A percentile compares a stretch with the other conserved stretches of the same genome.
Conservation (phyloP, 1,139 yeast genomes). For the Pichia inconspicua region DNA sequence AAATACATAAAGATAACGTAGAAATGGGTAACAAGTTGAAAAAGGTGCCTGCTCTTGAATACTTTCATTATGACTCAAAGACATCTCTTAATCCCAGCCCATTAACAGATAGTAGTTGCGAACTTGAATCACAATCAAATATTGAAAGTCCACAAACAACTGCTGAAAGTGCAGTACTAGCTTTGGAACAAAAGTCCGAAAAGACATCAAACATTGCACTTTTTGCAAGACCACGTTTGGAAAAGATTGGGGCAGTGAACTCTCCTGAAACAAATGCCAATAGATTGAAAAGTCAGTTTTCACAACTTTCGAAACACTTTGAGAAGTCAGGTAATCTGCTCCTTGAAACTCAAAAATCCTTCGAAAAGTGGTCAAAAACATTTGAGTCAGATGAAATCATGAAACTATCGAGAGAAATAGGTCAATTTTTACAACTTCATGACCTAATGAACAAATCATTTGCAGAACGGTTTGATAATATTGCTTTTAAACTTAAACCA, state of each 20-base stretch:
- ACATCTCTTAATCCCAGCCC: conserved; percentile 6
- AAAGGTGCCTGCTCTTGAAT: conserved; percentile 1
- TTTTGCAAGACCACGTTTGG: conserved; percentile 9
- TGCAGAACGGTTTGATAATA: conserved; percentile 3
- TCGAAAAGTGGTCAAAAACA: conserved; percentile 6
- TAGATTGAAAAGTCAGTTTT: conserved; percentile 1
- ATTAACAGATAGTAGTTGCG: conserved; percentile 1
- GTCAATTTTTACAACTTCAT: conserved; percentile 6
- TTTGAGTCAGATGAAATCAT: conserved; percentile 10
- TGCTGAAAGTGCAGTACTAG: conserved; percentile 3
- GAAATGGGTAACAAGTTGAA: neutral
- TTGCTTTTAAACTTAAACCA: conserved; percentile 2
- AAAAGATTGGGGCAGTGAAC: conserved; percentile 13
- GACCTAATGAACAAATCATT: conserved; percentile 3
- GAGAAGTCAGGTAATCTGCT: conserved; percentile 1
- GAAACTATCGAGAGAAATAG: conserved; percentile 5
- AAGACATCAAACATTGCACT: neutral
- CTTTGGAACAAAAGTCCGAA: conserved; percentile 3
- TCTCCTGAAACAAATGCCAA: conserved; percentile 5
- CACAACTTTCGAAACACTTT: conserved; percentile 1
- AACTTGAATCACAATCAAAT: neutral
- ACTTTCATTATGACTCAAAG: neutral
- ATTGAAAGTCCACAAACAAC: neutral
- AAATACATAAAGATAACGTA: neutral
- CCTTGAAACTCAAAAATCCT: neutral